phyloP scores from a whole-genome alignment of 2,329 filamentous ascomycete species.

The Hypoxylon rubiginosum region DNA sequence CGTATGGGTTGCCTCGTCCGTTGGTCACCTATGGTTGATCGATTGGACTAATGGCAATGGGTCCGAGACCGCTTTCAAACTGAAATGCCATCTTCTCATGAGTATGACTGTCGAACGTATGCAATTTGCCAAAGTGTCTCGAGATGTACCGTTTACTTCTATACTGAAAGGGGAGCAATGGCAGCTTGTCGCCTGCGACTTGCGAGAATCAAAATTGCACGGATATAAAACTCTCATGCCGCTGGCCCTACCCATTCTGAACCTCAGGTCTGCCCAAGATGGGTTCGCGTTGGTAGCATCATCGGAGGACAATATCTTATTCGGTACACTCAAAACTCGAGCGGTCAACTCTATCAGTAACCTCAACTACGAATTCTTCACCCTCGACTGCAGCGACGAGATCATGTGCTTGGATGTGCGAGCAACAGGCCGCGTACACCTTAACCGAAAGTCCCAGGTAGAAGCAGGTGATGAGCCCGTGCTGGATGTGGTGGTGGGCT shows the following conservation, averaged over 20 bases:
- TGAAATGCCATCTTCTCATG: constrained; percentile 59
- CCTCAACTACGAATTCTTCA: constrained; percentile 68
- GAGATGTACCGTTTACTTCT: constrained; percentile 64
- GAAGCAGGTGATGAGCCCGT: constrained; percentile 52
- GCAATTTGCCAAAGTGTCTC: constrained; percentile 51
- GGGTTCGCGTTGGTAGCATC: constrained; percentile 72
- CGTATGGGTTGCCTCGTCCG: constrained; percentile 72
- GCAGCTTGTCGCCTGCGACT: constrained; percentile 63
- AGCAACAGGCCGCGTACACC: constrained; percentile 51
- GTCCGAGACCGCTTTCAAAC: constrained; percentile 58
- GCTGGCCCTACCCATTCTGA: constrained; percentile 58
- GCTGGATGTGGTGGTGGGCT: constrained; percentile 84
- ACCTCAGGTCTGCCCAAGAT: constrained; percentile 64
- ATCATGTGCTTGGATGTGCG: constrained; percentile 77
- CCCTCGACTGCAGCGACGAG: constrained; percentile 71
- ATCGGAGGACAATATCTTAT: constrained; percentile 66
- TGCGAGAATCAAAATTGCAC: constrained; percentile 48
- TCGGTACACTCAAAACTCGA: constrained; percentile 66
- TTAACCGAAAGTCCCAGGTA: constrained; percentile 51
- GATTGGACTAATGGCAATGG: constrained; percentile 68
- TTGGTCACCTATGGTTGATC: constrained; percentile 69
- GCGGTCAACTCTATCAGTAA: constrained; percentile 55
- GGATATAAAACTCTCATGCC: constrained; percentile 55
- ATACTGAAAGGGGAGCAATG: constrained; percentile 58
- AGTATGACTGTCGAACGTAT: constrained; percentile 61